Conservation (phyloP, 2,329 filamentous ascomycete species). For the Xylariaceae sp. region DNA sequence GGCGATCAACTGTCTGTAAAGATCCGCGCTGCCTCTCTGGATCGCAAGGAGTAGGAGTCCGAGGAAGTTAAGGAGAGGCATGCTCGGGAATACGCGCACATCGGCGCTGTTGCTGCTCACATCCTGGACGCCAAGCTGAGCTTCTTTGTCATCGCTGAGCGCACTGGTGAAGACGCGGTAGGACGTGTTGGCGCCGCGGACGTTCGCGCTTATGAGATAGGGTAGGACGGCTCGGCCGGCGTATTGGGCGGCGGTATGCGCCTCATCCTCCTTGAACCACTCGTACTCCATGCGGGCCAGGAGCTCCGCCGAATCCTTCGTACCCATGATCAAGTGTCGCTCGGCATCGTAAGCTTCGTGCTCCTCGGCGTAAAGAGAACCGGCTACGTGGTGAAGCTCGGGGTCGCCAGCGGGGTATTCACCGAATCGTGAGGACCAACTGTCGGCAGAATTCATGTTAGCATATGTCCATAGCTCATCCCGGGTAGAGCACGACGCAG, state of each 20-base stretch:
- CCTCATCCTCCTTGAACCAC: constrained; percentile 87
- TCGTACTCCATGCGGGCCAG: constrained; percentile 81
- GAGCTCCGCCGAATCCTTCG: constrained; percentile 76
- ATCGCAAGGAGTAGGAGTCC: constrained; percentile 77
- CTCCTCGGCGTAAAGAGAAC: constrained; percentile 84
- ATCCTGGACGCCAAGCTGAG: constrained; percentile 67
- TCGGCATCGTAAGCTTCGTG: constrained; percentile 92
- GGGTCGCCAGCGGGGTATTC: constrained; percentile 88
- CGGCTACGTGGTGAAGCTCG: constrained; percentile 88
- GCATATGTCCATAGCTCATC: constrained; percentile 7
- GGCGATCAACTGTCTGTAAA: constrained; percentile 74
- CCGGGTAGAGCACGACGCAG: neutral
- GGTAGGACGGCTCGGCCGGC: constrained; percentile 82
- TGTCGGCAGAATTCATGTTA: constrained; percentile 28
- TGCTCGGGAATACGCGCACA: constrained; percentile 75
- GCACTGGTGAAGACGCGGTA: constrained; percentile 69
- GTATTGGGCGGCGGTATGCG: constrained; percentile 82
- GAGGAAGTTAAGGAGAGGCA: constrained; percentile 95
- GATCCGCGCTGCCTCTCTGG: constrained; percentile 69
- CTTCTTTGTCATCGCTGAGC: constrained; percentile 50
- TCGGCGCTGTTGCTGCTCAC: constrained; percentile 71
- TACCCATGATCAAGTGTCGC: constrained; percentile 81
- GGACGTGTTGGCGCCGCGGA: constrained; percentile 80
- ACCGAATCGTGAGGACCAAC: constrained; percentile 81
- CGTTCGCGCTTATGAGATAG: constrained; percentile 84